Base-by-base conservation (phyloP, 106 monocot species). In the Dioscorea alata region DNA sequence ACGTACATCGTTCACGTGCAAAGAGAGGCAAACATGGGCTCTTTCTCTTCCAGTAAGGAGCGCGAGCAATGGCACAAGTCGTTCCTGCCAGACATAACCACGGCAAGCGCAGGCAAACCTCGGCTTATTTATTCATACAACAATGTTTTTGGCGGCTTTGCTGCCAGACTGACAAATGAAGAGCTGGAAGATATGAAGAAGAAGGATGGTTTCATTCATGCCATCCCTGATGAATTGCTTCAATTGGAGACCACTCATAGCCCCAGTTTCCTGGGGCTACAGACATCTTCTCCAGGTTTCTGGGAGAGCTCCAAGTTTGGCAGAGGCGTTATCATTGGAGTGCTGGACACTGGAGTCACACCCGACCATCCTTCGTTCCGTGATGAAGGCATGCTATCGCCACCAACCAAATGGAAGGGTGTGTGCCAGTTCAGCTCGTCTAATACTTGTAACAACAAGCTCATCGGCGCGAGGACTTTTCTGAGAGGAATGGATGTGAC, bases 321-420 rank as follows among this genome's bases (percentile, higher is more conserved):
- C 42, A 61, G 50, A 1, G 86, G 86, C 6, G 72, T 83, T 10
- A 80, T 90, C 48, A 62, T 90, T 56, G 86, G 80, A 0, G 24
- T 90, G 10, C 17, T 90, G 19, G 86, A 90, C 73, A 76, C 78
- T 14, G 90, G 90, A 0, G 48, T 86, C 64, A 21, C 49, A 6
- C 83, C 83, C 20, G 50, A 31, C 63, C 90, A 90, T 42, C 86
- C 90, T 24, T 90, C 90, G 0, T 90, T 90, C 72, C 32, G 17
- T 19, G 86, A 75, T 17, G 48, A 71, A 2, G 81, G 80, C 35
- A 52, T 86, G 67, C 69, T 69, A 0, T 60, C 78, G 19, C 90
- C 90, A 14, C 90, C 90, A 0, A 15, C 80, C 20, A 90, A 83
- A 58, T 90, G 90, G 90, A 90, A 79, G 67, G 90, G 90, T 4